Evolutionary conservation across 1,284 basidiomycete genomes (phyloP).

Genomic region (Gymnopus androsaceus): DNA sequence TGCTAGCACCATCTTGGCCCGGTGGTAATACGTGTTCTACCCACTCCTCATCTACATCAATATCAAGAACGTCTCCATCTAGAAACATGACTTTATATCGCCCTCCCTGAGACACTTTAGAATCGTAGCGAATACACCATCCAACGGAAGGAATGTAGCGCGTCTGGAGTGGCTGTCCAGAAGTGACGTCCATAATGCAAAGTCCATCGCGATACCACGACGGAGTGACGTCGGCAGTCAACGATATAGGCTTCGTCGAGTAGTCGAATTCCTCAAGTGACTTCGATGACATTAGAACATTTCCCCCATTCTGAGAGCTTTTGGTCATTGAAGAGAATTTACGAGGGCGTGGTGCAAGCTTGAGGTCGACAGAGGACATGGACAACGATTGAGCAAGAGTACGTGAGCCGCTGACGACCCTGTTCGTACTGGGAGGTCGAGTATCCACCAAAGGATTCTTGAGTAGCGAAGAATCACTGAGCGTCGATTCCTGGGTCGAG

Average conservation of each 20-base stretch:
- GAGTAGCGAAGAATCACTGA: background rate
- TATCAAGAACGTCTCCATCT: conserved; percentile 44
- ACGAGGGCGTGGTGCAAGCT: conserved; percentile 24
- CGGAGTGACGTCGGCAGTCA: conserved; percentile 5
- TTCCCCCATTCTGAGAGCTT: background rate
- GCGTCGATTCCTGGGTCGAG: background rate
- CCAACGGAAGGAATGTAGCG: conserved; percentile 43
- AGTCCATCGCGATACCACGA: conserved; percentile 1
- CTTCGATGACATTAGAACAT: background rate
- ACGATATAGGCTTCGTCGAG: background rate
- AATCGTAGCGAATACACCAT: conserved; percentile 45
- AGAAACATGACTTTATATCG: conserved; percentile 48
- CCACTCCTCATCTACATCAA: conserved; percentile 45
- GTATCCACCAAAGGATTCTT: background rate
- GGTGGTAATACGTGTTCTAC: conserved; percentile 32
- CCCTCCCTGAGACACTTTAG: conserved; percentile 37
- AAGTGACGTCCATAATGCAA: background rate
- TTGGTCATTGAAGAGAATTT: conserved; percentile 23
- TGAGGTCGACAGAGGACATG: conserved; percentile 21
- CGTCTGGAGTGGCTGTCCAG: conserved; percentile 22
- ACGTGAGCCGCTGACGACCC: conserved; percentile 3
- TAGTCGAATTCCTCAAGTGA: background rate
- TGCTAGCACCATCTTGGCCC: conserved; percentile 27
- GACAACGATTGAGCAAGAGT: conserved; percentile 15
- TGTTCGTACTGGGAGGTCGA: background rate